These are phyloP conservation scores for Detonula confervacea DNA, from an alignment of 352 stramenopile species.

Conservation along the genomic window DNA sequence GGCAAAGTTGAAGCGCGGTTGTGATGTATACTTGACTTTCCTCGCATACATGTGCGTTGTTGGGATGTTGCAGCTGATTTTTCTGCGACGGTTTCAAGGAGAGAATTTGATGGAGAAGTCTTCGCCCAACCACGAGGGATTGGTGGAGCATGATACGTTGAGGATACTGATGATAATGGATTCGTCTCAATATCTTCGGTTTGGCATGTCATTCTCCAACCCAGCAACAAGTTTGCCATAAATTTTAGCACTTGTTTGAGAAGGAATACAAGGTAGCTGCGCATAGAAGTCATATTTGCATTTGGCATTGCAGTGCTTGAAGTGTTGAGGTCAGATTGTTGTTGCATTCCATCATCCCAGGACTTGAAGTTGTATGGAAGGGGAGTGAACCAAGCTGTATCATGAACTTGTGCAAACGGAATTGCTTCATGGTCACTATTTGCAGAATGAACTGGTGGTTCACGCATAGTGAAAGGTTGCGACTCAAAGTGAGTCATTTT, in stretches of 20 bases:
- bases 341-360: background rate
- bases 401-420: background rate
- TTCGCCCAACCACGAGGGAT: background rate
- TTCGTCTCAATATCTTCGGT: background rate
- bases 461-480: slow-evolving; percentile 3
- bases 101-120: background rate
- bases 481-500: background rate
- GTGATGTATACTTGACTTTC: background rate
- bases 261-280: background rate
- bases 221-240: slow-evolving; percentile 10
- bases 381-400: background rate
- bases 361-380: background rate
- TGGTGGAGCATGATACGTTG: background rate
- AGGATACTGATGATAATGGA: background rate
- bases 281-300: background rate
- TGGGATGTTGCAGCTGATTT: background rate
- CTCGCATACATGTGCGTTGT: background rate
- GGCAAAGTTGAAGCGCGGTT: background rate
- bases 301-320: background rate
- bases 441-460: background rate
- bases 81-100: background rate
- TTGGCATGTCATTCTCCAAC: background rate
- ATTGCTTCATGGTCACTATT: too few relatives aligned
- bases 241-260: background rate
- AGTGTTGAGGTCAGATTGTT: slow-evolving; percentile 1